These are phyloP conservation scores for Rhodamnia rubescens DNA, from an alignment of 345 rosid genomes.

Conservation along the genomic window DNA sequence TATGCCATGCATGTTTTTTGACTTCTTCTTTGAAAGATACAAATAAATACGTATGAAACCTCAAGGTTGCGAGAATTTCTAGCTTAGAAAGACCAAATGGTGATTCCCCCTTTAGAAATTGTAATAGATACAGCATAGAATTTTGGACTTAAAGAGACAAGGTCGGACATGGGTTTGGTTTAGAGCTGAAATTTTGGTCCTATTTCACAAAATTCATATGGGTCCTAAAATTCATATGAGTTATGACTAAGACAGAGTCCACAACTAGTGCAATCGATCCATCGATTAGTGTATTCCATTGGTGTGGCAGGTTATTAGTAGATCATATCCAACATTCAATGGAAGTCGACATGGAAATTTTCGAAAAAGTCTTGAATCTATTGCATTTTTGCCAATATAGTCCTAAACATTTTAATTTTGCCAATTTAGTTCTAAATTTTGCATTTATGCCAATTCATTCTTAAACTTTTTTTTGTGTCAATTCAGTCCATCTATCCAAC, in stretches of 20 bases:
- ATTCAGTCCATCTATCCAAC: no score
- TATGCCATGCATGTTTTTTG: no score
- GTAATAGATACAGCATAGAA: neutral
- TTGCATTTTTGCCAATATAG: no score
- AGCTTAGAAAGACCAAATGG: neutral
- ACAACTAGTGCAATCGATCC: neutral
- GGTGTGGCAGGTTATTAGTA: neutral
- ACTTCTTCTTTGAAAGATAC: no score
- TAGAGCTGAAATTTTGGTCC: neutral
- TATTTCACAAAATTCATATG: neutral
- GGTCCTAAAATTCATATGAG: neutral
- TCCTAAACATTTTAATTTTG: no score
- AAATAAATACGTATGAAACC: no score
- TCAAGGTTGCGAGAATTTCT: neutral
- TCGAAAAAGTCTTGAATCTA: no score
- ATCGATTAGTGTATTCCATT: neutral
- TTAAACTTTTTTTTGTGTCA: no score
- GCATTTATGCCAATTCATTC: no score
- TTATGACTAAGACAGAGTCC: neutral
- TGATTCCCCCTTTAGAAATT: neutral
- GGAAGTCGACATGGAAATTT: neutral
- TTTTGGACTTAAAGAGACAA: neutral
- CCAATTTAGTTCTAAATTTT: no score
- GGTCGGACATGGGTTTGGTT: neutral
- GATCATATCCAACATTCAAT: neutral